Percentiles rank a stretch among this genome's conserved stretches.
These are phyloP conservation scores for Sphaerosporella brunnea DNA, from an alignment of 495 filamentous ascomycete species.

Conservation along the genomic window DNA sequence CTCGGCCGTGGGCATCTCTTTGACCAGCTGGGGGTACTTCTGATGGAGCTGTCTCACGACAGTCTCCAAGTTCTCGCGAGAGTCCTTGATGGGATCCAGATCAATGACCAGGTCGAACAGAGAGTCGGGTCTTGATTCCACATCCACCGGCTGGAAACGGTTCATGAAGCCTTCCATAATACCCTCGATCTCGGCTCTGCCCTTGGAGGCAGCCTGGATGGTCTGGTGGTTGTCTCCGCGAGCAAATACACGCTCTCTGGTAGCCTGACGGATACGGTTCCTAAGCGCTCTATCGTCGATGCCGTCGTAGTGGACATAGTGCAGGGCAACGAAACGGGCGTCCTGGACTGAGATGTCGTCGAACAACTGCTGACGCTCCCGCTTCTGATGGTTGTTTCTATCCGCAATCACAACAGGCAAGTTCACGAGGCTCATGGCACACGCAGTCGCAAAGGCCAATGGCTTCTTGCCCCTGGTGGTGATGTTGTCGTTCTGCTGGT, in stretches of 20 bases:
- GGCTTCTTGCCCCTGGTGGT: slow-evolving; percentile 19
- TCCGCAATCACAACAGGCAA: slow-evolving; percentile 71
- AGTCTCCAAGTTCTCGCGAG: slow-evolving; percentile 71
- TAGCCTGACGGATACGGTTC: slow-evolving; percentile 52
- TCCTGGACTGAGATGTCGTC: slow-evolving; percentile 48
- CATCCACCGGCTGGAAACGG: slow-evolving; percentile 64
- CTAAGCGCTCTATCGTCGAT: slow-evolving; percentile 30
- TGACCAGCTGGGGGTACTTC: slow-evolving; percentile 57
- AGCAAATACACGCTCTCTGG: slow-evolving; percentile 55
- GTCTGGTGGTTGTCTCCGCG: slow-evolving; percentile 97
- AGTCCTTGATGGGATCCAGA: slow-evolving; percentile 56
- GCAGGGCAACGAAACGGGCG: slow-evolving; percentile 68
- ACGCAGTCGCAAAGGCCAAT: slow-evolving; percentile 28
- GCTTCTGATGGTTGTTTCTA: slow-evolving; percentile 77
- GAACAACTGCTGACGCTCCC: slow-evolving; percentile 74
- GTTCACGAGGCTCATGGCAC: slow-evolving; percentile 40
- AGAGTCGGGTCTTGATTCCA: slow-evolving; percentile 45
- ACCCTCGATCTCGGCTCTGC: slow-evolving; percentile 47
- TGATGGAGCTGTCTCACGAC: slow-evolving; percentile 50
- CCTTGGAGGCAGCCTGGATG: slow-evolving; percentile 62
- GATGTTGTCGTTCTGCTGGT: slow-evolving; percentile 95
- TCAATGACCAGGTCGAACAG: slow-evolving; percentile 69
- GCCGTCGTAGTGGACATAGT: slow-evolving; percentile 63
- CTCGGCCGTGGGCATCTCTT: slow-evolving; percentile 46
- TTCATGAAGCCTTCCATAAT: slow-evolving; percentile 92